Percentiles rank a stretch among this genome's conserved stretches.
Conservation (phyloP, 495 filamentous ascomycete genomes). For the Lineolata rhizophorae region DNA sequence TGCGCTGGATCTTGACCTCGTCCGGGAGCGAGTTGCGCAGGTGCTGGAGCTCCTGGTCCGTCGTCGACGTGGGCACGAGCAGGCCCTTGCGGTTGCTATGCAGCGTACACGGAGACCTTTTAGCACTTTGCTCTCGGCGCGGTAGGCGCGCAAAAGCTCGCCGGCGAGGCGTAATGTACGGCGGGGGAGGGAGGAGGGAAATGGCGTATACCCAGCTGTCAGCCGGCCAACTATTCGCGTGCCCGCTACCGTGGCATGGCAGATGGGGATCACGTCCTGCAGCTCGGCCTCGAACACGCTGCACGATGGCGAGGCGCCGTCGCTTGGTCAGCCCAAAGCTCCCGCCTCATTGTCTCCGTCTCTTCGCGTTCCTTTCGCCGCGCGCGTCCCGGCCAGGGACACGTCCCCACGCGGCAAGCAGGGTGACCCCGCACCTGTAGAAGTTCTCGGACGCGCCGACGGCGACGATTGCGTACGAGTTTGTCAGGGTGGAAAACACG, state of each 20-base stretch:
- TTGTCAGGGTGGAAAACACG: constrained; percentile 89
- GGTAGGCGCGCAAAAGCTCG: too few relatives aligned
- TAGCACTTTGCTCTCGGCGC: background rate
- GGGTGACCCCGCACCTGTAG: constrained; percentile 37
- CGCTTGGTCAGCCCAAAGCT: too few relatives aligned
- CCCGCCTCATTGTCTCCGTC: too few relatives aligned
- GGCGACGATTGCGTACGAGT: constrained; percentile 83
- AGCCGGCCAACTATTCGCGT: constrained; percentile 87
- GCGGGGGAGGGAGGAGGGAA: background rate
- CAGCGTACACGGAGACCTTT: too few relatives aligned
- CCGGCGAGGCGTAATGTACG: background rate
- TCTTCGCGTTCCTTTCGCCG: constrained; percentile 7
- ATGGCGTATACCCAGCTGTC: constrained; percentile 59
- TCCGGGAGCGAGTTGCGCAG: constrained; percentile 86
- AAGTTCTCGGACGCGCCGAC: constrained; percentile 95
- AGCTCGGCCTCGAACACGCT: constrained; percentile 89
- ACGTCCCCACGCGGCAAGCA: too few relatives aligned
- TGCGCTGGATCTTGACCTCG: constrained; percentile 71
- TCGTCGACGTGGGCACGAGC: constrained; percentile 84
- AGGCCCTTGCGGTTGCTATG: constrained; percentile 82
- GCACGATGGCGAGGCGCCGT: too few relatives aligned
- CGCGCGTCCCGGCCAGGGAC: too few relatives aligned
- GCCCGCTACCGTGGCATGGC: constrained; percentile 89
- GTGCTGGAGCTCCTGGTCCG: constrained; percentile 95
- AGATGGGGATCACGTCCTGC: constrained; percentile 93